A percentile compares a stretch with the other conserved stretches of the same genome.
phyloP scores from a whole-genome alignment of 495 filamentous ascomycete genomes.

The Penicillium paxilli region DNA sequence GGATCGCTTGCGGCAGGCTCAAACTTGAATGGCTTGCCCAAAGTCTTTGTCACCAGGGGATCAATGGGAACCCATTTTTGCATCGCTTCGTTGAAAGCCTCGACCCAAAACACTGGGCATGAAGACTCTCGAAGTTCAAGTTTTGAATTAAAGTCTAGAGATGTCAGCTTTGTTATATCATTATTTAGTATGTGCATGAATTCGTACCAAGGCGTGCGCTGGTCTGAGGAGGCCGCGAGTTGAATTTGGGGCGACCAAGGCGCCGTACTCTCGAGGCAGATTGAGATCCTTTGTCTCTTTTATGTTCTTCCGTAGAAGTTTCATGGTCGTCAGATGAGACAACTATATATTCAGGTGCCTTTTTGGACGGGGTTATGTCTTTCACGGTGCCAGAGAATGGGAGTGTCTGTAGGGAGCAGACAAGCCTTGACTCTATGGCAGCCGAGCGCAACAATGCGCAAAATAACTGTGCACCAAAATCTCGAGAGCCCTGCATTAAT shows the following conservation, averaged over 20 bases:
- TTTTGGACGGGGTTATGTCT: constrained; percentile 40
- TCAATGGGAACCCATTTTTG: constrained; percentile 93
- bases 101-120: constrained; percentile 90
- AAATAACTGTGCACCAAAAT: constrained; percentile 87
- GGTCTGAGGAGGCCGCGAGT: constrained; percentile 16
- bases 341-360: constrained; percentile 34
- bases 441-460: constrained; percentile 78
- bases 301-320: constrained; percentile 27
- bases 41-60: constrained; percentile 73
- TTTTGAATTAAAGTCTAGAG: constrained; percentile 18
- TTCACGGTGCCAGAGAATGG: constrained; percentile 66
- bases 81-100: constrained; percentile 77
- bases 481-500: constrained; percentile 72
- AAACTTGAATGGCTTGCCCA: constrained; percentile 71
- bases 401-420: constrained; percentile 88
- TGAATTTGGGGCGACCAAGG: constrained; percentile 46
- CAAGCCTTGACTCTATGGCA: constrained; percentile 80
- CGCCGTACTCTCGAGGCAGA: constrained; percentile 29
- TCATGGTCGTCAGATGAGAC: constrained; percentile 41
- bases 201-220: constrained; percentile 10
- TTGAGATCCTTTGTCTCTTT: constrained; percentile 10
- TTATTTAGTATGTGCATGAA: neutral
- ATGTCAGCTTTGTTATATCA: constrained; percentile 6
- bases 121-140: constrained; percentile 45
- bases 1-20: constrained; percentile 78